phyloP scores from a whole-genome alignment of 352 stramenopile species.

The Globisporangium nagaii region DNA sequence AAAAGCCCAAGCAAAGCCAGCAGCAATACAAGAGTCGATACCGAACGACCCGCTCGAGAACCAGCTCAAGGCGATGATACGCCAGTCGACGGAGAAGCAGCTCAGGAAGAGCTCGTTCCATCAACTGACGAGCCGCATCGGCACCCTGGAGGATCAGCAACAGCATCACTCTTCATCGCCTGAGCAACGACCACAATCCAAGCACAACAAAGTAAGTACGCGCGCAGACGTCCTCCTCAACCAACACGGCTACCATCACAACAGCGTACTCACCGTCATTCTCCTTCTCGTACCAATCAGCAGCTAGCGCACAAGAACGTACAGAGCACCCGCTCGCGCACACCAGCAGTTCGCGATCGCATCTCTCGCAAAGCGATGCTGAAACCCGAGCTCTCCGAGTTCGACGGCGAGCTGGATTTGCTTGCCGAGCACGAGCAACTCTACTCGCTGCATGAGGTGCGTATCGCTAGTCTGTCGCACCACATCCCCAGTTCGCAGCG shows the following conservation, averaged over 20 bases:
- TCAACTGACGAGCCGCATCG: background rate
- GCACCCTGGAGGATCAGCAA: background rate
- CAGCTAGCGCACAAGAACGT: constrained; percentile 22
- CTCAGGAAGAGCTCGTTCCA: background rate
- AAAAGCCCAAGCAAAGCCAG: background rate
- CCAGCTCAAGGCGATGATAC: constrained; percentile 8
- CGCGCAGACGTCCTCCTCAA: too few relatives aligned
- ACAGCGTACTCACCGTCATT: background rate
- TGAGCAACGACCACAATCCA: background rate
- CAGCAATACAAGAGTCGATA: constrained; percentile 1
- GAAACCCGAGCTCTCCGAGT: constrained; percentile 3
- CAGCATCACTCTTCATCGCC: background rate
- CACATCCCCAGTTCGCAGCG: too few relatives aligned
- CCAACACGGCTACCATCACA: background rate
- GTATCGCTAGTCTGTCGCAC: too few relatives aligned
- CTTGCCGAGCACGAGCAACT: constrained; percentile 6
- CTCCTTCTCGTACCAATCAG: constrained; percentile 7
- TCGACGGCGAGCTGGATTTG: background rate
- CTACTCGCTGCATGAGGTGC: constrained; percentile 27
- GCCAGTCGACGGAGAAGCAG: background rate
- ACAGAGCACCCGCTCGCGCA: constrained; percentile 28
- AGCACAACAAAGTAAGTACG: background rate
- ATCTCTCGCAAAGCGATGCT: constrained; percentile 19
- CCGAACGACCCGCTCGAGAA: constrained; percentile 15
- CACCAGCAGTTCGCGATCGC: constrained; percentile 22